Percentiles rank a stretch among this genome's conserved stretches.
Conservation (phyloP, 1,284 basidiomycete species). For the Apiotrichum akiyoshidainum region DNA sequence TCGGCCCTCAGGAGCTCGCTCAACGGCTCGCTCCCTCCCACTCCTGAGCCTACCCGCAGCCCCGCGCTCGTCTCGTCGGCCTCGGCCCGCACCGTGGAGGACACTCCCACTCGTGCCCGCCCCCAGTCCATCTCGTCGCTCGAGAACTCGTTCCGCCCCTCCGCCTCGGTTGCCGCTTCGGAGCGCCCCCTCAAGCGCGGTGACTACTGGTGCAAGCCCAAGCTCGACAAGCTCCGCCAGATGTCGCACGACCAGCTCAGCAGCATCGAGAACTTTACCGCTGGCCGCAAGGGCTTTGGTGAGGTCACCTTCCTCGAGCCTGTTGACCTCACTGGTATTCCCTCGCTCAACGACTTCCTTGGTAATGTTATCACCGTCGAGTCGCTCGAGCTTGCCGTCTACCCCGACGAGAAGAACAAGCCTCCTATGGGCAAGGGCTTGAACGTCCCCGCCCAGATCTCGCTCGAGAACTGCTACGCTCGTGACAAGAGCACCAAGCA, state of each 20-base stretch:
- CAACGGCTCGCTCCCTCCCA: slow-evolving; percentile 49
- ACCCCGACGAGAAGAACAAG: slow-evolving; percentile 77
- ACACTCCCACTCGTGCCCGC: slow-evolving; percentile 19
- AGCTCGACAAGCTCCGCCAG: slow-evolving; percentile 66
- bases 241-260: slow-evolving; percentile 68
- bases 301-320: slow-evolving; percentile 85
- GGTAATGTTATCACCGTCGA: slow-evolving; percentile 88
- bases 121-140: slow-evolving; percentile 11
- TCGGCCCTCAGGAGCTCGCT: slow-evolving; percentile 43
- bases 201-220: slow-evolving; percentile 84
- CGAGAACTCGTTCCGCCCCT: slow-evolving; percentile 6
- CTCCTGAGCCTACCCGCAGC: slow-evolving; percentile 43
- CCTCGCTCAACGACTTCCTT: slow-evolving; percentile 73
- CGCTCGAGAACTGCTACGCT: slow-evolving; percentile 79
- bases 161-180: slow-evolving; percentile 26
- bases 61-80: slow-evolving; percentile 56
- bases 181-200: slow-evolving; percentile 64
- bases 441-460: slow-evolving; percentile 80
- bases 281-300: slow-evolving; percentile 87
- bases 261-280: slow-evolving; percentile 66
- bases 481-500: slow-evolving; percentile 87
- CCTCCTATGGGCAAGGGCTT: slow-evolving; percentile 82
- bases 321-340: slow-evolving; percentile 85
- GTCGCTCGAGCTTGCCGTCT: slow-evolving; percentile 87
- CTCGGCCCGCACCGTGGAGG: slow-evolving; percentile 19